Evolutionary conservation across 257 asterid genomes (phyloP).

Genomic region (Cordia subcordata): DNA sequence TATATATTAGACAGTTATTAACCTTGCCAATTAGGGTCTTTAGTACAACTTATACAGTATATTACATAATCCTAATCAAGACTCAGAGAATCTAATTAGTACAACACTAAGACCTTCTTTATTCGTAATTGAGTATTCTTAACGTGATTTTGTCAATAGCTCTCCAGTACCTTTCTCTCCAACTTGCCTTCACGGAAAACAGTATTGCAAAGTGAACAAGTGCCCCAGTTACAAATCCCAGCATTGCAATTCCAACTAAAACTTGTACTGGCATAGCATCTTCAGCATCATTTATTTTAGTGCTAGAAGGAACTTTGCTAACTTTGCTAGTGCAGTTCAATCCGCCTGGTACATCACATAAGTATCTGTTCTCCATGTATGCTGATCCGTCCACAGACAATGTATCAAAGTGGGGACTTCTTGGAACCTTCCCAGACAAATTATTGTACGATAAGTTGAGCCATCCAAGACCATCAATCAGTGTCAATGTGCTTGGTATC

Average conservation of each 20-base stretch:
- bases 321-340: conserved; percentile 3
- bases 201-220: conserved; percentile 2
- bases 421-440: conserved; percentile 16
- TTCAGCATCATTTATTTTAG: background rate
- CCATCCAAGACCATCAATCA: conserved; percentile 1
- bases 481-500: conserved; percentile 10
- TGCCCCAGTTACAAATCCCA: conserved; percentile 9
- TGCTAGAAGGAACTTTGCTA: background rate
- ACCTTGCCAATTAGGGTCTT: no score
- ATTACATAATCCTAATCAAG: no score
- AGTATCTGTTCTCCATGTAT: conserved; percentile 11
- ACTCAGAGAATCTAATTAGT: no score
- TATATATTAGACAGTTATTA: no score
- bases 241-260: background rate
- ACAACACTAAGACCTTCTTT: no score
- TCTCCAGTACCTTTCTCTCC: conserved; percentile 15
- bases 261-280: background rate
- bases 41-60: no score
- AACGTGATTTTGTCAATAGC: conserved; percentile 13
- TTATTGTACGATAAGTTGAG: conserved; percentile 16
- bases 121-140: background rate
- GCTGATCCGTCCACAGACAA: conserved; percentile 2
- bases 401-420: conserved; percentile 4
- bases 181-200: conserved; percentile 2
- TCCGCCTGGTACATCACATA: conserved; percentile 11